Percentiles rank a stretch among this genome's conserved stretches.
These are phyloP conservation scores for Xylogone sp. DNA, from an alignment of 2,329 filamentous ascomycete genomes.

Conservation along the genomic window DNA sequence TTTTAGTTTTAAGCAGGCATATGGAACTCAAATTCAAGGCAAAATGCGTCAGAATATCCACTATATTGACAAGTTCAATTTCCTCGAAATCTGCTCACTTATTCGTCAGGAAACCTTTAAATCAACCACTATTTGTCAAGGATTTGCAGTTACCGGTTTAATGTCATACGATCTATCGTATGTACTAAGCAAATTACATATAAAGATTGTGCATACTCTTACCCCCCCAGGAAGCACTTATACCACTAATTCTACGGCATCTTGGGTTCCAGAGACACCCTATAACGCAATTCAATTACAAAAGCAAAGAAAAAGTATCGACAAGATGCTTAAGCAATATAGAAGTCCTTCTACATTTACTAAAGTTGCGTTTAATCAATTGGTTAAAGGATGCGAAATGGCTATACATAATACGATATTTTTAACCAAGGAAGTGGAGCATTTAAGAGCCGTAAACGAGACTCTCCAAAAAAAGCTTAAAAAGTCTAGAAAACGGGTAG, in stretches of 20 bases:
- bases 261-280: slow-evolving; percentile 8
- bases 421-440: slow-evolving; percentile 7
- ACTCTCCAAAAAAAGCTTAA: too few relatives aligned
- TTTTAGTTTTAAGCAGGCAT: slow-evolving; percentile 26
- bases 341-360: slow-evolving; percentile 3
- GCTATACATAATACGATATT: slow-evolving; percentile 10
- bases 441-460: slow-evolving; percentile 2
- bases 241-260: background rate
- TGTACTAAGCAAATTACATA: slow-evolving; percentile 13
- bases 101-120: slow-evolving; percentile 20
- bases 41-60: slow-evolving; percentile 18
- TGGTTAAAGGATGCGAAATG: slow-evolving; percentile 15
- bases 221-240: background rate
- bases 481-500: too few relatives aligned
- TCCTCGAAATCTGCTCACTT: slow-evolving; percentile 18
- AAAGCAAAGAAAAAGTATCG: slow-evolving; percentile 4
- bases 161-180: slow-evolving; percentile 24
- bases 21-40: slow-evolving; percentile 19
- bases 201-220: slow-evolving; percentile 1
- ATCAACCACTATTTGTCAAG: slow-evolving; percentile 20
- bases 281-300: slow-evolving; percentile 10
- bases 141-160: slow-evolving; percentile 26
- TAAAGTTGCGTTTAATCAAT: slow-evolving; percentile 1
- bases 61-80: slow-evolving; percentile 21
- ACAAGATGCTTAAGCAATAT: background rate